phyloP scores from a whole-genome alignment of 331 rosid species.

The Quercus lobata region DNA sequence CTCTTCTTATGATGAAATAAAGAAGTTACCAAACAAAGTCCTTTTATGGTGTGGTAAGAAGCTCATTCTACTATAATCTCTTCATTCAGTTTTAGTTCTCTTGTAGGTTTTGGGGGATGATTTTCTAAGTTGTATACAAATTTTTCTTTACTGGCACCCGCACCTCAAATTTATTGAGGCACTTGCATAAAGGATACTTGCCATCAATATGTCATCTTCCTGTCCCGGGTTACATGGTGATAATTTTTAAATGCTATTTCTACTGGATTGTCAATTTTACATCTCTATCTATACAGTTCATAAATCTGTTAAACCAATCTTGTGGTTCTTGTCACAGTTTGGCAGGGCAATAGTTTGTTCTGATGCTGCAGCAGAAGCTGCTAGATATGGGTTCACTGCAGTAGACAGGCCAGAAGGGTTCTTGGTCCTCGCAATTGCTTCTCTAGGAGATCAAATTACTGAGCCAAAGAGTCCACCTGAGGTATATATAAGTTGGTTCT shows the following conservation, averaged over 20 bases:
- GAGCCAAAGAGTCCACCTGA: conserved; percentile 49
- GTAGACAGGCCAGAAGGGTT: conserved; percentile 87
- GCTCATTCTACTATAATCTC: not conserved
- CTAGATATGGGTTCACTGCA: conserved; percentile 75
- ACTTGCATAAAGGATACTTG: conserved; percentile 69
- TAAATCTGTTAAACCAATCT: not conserved
- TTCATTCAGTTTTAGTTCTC: not conserved
- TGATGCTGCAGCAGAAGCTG: conserved; percentile 85
- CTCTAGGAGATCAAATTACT: conserved; percentile 51
- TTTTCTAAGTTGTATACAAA: not conserved
- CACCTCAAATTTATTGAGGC: conserved; percentile 80
- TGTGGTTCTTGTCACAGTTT: conserved; percentile 35
- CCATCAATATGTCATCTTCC: conserved; percentile 79
- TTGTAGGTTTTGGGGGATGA: not conserved
- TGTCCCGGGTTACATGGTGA: conserved; percentile 71
- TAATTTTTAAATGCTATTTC: not conserved
- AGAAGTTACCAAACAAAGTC: conserved; percentile 68
- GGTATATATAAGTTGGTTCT: conserved; percentile 22
- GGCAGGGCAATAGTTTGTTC: conserved; percentile 73
- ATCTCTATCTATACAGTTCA: not conserved
- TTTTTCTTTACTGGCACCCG: conserved; percentile 43
- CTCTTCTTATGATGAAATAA: conserved; percentile 61
- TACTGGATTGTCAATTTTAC: not conserved
- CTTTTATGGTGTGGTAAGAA: conserved; percentile 89
- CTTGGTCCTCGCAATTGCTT: conserved; percentile 79